Percentiles rank a stretch among this genome's conserved stretches.
These are phyloP conservation scores for Inonotus obliquus DNA, from an alignment of 1,284 basidiomycete genomes.

Conservation along the genomic window DNA sequence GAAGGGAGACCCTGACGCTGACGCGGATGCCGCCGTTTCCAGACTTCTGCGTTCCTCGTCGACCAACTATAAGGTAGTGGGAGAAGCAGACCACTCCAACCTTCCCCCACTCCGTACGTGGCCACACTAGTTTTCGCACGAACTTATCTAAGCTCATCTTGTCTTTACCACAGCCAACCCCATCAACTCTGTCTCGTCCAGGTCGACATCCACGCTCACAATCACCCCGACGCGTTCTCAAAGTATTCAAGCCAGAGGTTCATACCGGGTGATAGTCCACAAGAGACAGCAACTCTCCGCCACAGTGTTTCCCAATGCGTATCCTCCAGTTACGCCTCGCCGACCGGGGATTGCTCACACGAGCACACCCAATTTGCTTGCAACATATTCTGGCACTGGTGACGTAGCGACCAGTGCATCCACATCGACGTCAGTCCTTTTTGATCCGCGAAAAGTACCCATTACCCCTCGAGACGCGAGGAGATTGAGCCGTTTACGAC, in stretches of 20 bases:
- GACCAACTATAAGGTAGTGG: slow-evolving; percentile 50
- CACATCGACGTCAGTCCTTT: slow-evolving; percentile 28
- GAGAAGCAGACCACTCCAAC: slow-evolving; percentile 49
- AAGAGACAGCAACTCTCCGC: slow-evolving; percentile 53
- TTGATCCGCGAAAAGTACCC: slow-evolving; percentile 31
- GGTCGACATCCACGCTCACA: slow-evolving; percentile 33
- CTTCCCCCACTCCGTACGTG: slow-evolving; percentile 66
- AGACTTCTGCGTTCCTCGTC: slow-evolving; percentile 69
- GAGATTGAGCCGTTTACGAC: slow-evolving; percentile 54
- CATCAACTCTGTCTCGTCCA: slow-evolving; percentile 48
- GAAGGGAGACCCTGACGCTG: slow-evolving; percentile 39
- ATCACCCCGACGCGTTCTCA: slow-evolving; percentile 22
- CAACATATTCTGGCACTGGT: slow-evolving; percentile 19
- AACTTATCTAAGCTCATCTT: background rate
- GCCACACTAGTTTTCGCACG: background rate
- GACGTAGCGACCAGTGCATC: slow-evolving; percentile 18
- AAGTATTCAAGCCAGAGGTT: slow-evolving; percentile 50
- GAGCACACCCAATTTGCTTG: slow-evolving; percentile 17
- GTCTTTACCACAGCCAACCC: slow-evolving; percentile 49
- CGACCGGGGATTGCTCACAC: slow-evolving; percentile 22
- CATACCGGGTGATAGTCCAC: slow-evolving; percentile 66
- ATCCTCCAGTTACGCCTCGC: slow-evolving; percentile 30
- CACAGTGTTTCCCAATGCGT: slow-evolving; percentile 62
- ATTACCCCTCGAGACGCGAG: slow-evolving; percentile 46
- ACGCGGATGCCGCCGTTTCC: slow-evolving; percentile 52